Conservation (phyloP, 768 basidiomycete species). For the Artomyces pyxidatus region DNA sequence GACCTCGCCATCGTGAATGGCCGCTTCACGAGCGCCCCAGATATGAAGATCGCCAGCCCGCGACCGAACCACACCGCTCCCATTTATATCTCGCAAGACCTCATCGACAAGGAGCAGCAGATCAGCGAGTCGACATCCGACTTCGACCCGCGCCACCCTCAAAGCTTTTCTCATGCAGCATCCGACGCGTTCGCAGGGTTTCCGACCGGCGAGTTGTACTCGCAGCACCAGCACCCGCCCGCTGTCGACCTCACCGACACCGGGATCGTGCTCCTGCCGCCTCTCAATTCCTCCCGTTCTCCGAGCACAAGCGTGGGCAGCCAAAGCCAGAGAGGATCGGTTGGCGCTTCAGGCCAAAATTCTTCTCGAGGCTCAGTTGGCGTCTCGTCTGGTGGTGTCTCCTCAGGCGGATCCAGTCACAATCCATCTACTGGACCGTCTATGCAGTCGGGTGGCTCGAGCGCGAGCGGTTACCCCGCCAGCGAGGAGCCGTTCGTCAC, state of each 20-base stretch:
- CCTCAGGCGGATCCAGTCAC: not conserved
- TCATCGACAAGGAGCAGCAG: not conserved
- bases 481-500: constrained; percentile 37
- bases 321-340: not conserved
- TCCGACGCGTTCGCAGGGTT: not conserved
- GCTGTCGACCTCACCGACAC: constrained; percentile 1
- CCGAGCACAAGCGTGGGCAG: not conserved
- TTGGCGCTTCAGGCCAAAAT: not conserved
- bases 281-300: not conserved
- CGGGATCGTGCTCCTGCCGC: constrained; percentile 6
- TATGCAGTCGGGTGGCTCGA: not conserved
- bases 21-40: not conserved
- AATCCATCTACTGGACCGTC: not conserved
- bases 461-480: constrained; percentile 11
- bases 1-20: not conserved
- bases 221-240: no score
- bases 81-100: not conserved
- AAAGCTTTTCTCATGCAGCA: not conserved
- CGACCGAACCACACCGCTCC: not conserved
- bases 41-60: not conserved
- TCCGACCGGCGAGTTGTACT: not conserved
- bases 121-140: not conserved
- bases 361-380: not conserved
- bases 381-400: not conserved
- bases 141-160: not conserved